phyloP scores from a whole-genome alignment of 345 rosid genomes.

The Turritis glabra region DNA sequence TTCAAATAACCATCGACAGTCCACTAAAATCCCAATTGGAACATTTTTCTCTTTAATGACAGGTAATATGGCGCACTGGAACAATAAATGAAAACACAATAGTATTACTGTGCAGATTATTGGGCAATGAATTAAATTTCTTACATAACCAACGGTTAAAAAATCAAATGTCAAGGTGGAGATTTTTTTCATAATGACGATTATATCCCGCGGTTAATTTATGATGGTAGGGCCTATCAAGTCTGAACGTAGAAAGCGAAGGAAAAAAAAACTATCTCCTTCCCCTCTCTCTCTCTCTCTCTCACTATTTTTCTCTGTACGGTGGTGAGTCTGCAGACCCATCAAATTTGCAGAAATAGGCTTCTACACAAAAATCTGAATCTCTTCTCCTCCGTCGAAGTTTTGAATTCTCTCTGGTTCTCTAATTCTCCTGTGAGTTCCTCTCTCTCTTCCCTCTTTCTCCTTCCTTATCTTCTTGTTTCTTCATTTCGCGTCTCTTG shows the following conservation, averaged over 20 bases:
- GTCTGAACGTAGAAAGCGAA: constrained; percentile 29
- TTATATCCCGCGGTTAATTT: constrained; percentile 45
- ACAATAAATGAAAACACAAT: not conserved
- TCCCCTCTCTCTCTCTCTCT: constrained; percentile 17
- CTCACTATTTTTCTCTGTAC: constrained; percentile 37
- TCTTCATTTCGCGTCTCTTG: constrained; percentile 30
- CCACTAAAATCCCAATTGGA: not conserved
- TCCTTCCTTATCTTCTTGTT: constrained; percentile 1
- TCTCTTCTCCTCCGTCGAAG: constrained; percentile 38
- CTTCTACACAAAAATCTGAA: constrained; percentile 20
- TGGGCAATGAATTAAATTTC: not conserved
- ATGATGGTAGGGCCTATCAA: constrained; percentile 32
- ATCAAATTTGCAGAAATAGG: constrained; percentile 29
- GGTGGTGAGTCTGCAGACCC: constrained; percentile 38
- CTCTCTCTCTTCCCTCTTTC: constrained; percentile 19
- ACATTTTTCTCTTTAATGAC: not conserved
- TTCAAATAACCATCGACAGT: not conserved
- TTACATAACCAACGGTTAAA: constrained; percentile 10
- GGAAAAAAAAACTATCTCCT: constrained; percentile 35
- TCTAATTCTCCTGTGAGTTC: constrained; percentile 27
- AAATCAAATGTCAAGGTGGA: not conserved
- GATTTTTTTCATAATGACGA: not conserved
- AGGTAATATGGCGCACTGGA: not conserved
- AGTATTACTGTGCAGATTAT: too few relatives aligned
- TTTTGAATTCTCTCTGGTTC: constrained; percentile 29